Conservation (phyloP, 2,329 filamentous ascomycete genomes). For the Aspergillus sp. region DNA sequence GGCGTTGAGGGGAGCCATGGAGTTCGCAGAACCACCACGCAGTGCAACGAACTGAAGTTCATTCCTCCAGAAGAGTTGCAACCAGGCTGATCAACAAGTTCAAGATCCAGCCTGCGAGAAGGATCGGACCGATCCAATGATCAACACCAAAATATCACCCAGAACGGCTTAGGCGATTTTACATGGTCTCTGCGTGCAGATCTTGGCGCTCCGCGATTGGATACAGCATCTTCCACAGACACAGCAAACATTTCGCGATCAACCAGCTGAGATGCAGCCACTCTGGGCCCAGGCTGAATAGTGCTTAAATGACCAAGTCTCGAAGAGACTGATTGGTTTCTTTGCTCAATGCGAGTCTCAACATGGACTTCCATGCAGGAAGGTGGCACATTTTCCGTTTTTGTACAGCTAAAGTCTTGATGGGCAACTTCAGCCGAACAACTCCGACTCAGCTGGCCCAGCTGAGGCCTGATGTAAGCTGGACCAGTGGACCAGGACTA, state of each 20-base stretch:
- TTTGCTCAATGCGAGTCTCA: background rate
- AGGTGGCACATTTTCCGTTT: background rate
- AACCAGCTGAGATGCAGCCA: background rate
- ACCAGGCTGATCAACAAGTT: background rate
- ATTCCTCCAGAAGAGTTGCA: background rate
- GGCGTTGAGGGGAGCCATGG: background rate
- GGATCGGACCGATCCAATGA: background rate
- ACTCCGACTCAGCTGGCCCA: background rate
- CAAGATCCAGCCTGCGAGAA: background rate
- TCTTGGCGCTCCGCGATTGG: background rate
- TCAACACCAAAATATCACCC: background rate
- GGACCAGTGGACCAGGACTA: background rate
- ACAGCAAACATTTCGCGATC: background rate
- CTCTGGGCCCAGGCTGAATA: background rate
- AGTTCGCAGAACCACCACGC: background rate
- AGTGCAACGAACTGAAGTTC: background rate
- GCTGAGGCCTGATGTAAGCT: background rate
- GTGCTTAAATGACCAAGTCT: background rate
- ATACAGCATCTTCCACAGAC: background rate
- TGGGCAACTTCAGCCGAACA: background rate
- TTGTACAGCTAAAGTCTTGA: background rate
- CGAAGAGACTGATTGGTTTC: background rate
- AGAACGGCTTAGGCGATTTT: background rate
- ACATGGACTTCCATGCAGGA: background rate
- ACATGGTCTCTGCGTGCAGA: background rate